These are phyloP conservation scores for Fusarium vanettenii DNA, from an alignment of 2,329 filamentous ascomycete genomes.

Conservation along the genomic window DNA sequence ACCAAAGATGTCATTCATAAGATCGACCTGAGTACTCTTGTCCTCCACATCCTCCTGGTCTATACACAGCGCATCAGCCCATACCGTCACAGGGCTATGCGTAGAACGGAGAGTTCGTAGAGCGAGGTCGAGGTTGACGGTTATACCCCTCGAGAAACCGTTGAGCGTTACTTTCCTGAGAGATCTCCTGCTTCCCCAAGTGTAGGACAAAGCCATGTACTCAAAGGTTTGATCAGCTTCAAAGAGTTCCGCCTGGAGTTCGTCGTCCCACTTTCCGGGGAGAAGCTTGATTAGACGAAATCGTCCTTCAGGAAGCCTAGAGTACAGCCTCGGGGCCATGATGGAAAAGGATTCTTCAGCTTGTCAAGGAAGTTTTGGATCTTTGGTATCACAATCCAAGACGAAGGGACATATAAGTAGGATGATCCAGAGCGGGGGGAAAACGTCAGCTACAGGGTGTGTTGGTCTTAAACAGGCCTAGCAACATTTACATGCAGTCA, in stretches of 20 bases:
- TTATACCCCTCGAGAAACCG: slow-evolving; percentile 32
- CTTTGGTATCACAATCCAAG: neutral
- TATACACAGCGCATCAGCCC: slow-evolving; percentile 44
- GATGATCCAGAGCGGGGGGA: neutral
- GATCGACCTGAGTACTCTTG: slow-evolving; percentile 38
- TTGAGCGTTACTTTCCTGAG: slow-evolving; percentile 37
- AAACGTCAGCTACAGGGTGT: neutral
- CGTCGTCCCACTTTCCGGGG: slow-evolving; percentile 27
- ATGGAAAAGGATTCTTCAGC: neutral
- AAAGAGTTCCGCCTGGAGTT: slow-evolving; percentile 22
- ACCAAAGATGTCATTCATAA: slow-evolving; percentile 39
- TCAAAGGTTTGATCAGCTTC: slow-evolving; percentile 18
- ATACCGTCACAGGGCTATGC: slow-evolving; percentile 23
- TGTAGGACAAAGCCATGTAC: slow-evolving; percentile 45
- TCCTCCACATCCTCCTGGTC: slow-evolving; percentile 38
- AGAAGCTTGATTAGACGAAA: slow-evolving; percentile 27
- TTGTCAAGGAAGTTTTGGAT: neutral
- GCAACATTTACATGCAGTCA: neutral
- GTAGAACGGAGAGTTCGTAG: slow-evolving; percentile 39
- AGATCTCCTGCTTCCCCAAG: slow-evolving; percentile 39
- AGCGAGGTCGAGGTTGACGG: slow-evolving; percentile 43
- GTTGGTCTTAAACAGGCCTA: neutral
- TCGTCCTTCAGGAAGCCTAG: slow-evolving; percentile 9
- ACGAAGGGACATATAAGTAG: neutral
- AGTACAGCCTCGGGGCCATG: slow-evolving; percentile 12